Evolutionary conservation across 352 stramenopile species (phyloP), one percentile per base, ranked within the genome.

Genomic region (Pseudoperonospora humuli): DNA sequence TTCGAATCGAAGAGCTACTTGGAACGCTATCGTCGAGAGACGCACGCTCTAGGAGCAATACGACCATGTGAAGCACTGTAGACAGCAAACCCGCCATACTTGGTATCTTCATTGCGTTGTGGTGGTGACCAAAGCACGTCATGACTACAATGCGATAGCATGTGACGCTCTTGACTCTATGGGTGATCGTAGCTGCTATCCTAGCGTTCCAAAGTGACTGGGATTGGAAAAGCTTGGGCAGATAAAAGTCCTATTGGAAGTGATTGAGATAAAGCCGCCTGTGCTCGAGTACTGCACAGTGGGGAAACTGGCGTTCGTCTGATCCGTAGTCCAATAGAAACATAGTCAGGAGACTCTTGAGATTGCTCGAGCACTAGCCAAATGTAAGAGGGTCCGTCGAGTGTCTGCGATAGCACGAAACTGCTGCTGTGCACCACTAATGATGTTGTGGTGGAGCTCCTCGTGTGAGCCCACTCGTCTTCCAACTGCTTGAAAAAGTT

Each of bases 91-190:
- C 54, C 56, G 15, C 54, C 50, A 36, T 64, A 72, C 57, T 85
- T 84, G 38, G 19, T 20, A 21, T 58, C 54, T 7, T 79, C 61
- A 7, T 61, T 54, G 41, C 53, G 46, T 20, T 77, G 59, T 0
- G 75, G 70, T 6, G 68, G 65, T n/a, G 75, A 70, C 24, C 75
- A 73, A 40, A 85, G 57, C 18, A 85, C 66, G 45, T 79, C 68
- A 35, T 79, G 64, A 6, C 43, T 41, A 44, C 50, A 18, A 31
- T 52, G 37, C 28, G 39, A 28, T 19, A 65, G 54, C 11, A 69
- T 56, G 35, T 72, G 38, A 24, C 58, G 42, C 19, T 65, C 42
- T 5, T 61, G 60, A 2, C 31, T 50, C 18, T n/a, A n/a, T n/a
- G n/a, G n/a, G n/a, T n/a, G n/a, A n/a, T 66, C 64, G 45, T 76